These are phyloP conservation scores for Evernia prunastri DNA, from an alignment of 495 filamentous ascomycete genomes.

Conservation along the genomic window DNA sequence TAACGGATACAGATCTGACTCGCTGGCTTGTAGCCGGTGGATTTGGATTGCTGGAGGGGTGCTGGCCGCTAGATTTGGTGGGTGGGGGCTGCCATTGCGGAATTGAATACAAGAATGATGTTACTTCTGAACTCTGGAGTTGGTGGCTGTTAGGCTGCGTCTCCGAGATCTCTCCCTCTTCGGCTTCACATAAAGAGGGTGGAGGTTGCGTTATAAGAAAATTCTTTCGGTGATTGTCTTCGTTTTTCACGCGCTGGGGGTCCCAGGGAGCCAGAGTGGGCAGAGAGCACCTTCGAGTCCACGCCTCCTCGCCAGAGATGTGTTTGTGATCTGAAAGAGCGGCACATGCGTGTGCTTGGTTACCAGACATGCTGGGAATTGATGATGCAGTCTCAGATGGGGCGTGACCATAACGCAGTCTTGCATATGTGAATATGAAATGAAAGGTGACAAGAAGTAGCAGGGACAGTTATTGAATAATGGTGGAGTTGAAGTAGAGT, in stretches of 20 bases:
- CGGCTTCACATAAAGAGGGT: background rate
- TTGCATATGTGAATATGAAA: background rate
- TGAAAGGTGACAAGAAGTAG: background rate
- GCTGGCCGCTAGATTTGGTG: background rate
- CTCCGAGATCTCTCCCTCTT: background rate
- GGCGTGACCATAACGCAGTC: background rate
- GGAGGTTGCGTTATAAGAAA: background rate
- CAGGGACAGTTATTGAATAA: background rate
- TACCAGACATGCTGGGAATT: background rate
- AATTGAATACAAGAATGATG: background rate
- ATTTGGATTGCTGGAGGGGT: background rate
- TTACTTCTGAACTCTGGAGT: background rate
- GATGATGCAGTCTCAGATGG: background rate
- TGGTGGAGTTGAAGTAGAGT: background rate
- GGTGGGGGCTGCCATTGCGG: slow-evolving; percentile 7
- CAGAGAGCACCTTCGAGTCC: background rate
- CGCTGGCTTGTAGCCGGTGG: background rate
- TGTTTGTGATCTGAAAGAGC: background rate
- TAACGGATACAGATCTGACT: too few species aligned
- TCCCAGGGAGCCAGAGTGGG: too few species aligned
- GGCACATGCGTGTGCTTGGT: background rate
- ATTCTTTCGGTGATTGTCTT: background rate
- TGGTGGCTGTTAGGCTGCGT: background rate
- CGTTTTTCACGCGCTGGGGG: background rate
- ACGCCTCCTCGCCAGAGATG: background rate